Conservation (phyloP, 345 rosid genomes). For the Salix viminalis region DNA sequence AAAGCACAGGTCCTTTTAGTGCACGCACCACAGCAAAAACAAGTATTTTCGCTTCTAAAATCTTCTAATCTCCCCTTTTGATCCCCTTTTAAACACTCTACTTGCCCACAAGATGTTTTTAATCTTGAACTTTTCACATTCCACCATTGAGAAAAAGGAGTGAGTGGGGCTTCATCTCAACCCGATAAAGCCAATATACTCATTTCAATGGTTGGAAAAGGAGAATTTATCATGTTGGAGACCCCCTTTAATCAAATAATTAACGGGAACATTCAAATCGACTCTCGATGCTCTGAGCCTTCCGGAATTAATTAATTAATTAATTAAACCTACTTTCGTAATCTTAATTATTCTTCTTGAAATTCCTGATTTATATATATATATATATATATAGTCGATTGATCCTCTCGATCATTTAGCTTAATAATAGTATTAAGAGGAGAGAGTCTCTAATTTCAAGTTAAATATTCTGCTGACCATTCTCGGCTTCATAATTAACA, state of each 20-base stretch:
- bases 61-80: background rate
- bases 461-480: too few relatives aligned
- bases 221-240: background rate
- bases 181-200: background rate
- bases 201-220: conserved; percentile 5
- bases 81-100: background rate
- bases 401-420: too few relatives aligned
- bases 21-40: background rate
- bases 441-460: too few relatives aligned
- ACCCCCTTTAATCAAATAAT: background rate
- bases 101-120: background rate
- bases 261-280: background rate
- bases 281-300: too few relatives aligned
- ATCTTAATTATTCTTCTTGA: too few relatives aligned
- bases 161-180: background rate
- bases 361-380: too few relatives aligned
- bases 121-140: background rate
- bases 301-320: too few relatives aligned
- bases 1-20: conserved; percentile 3
- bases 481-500: too few relatives aligned
- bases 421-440: too few relatives aligned
- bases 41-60: background rate
- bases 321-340: too few relatives aligned
- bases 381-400: too few relatives aligned
- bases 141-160: background rate